Evolutionary conservation across 1,139 yeast species (phyloP), one percentile per base, ranked within the genome.

Genomic region (Meyerozyma guilliermondii): DNA sequence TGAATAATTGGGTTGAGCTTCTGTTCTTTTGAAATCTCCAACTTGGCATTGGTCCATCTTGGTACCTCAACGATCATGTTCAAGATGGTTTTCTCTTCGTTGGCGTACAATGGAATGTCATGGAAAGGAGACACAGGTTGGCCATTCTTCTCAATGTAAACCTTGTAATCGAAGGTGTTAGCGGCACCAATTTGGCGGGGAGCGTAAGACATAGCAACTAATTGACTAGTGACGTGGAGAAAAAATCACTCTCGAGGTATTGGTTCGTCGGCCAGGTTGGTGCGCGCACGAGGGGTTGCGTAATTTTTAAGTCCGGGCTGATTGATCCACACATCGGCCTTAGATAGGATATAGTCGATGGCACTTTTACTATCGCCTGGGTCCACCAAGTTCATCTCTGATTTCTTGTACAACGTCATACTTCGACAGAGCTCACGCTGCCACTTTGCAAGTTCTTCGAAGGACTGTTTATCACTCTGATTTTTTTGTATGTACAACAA

Each of bases 1-100:
- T 92, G 98, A 33, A 85, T 74, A 50, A 92, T 91, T 47, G 98
- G 98, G 71, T 92, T 92, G 58, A 84, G 79, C 42, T 77, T 71
- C 41, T 74, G 64, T 47, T 81, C 84, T 68, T 82, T 87, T 56
- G 84, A 78, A 57, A 92, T 87, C 68, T 91, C 97, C 69, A 88
- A 78, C 69, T 91, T 91, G 40, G 95, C 97, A 65, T 89, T 91
- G 49, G 94, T 79, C 95, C 96, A 88, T 60, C 97, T 80, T 50
- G 98, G 97, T 46, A 92, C 91, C 65, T 92, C 98, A 34, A 88
- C 94, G 43, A 92, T 75, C 89, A 92, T 88, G 67, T 86, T 86
- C 51, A 86, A 81, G 30, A 91, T 77, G 41, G 80, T 78, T 52
- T 71, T 71, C 47, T 72, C 78, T 51, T 71, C 71, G 61, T 85